phyloP scores from a whole-genome alignment of 208 protist genomes.

The Trichomonas tenax region DNA sequence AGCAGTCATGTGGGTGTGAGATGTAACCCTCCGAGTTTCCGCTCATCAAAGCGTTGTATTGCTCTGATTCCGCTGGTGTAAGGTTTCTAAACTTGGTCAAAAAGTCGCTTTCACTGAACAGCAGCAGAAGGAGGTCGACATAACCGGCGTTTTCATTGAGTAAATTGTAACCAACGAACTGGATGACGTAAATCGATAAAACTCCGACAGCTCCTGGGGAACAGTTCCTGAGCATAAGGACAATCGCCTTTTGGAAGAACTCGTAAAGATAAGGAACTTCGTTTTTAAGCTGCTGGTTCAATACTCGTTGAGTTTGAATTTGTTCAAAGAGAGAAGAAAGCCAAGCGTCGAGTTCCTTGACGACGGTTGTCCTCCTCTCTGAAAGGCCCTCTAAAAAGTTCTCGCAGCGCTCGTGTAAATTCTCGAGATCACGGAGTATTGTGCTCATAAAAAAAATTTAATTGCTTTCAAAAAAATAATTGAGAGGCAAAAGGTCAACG shows the following conservation, averaged over 20 bases:
- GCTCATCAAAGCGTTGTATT: neutral
- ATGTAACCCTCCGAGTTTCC: neutral
- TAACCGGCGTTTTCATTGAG: neutral
- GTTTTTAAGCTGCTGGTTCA: neutral
- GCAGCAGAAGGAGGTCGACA: neutral
- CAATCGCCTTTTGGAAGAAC: neutral
- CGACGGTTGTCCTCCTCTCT: neutral
- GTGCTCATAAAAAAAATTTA: neutral
- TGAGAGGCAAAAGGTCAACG: too few species aligned
- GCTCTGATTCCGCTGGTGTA: neutral
- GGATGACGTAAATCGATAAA: neutral
- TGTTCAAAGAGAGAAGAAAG: neutral
- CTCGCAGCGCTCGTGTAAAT: neutral
- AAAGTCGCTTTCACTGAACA: neutral
- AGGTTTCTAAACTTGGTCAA: neutral
- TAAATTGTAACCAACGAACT: neutral
- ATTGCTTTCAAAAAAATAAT: too few species aligned
- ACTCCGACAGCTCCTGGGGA: neutral
- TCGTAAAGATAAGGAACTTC: neutral
- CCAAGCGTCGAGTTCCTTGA: neutral
- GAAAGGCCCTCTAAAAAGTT: neutral
- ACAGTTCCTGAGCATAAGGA: neutral
- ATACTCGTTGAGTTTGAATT: neutral
- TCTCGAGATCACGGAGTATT: neutral
- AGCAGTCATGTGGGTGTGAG: neutral